Evolutionary conservation across 2,329 filamentous ascomycete genomes (phyloP), one percentile per base, ranked within the genome.

Genomic region (Colletotrichum musicola): DNA sequence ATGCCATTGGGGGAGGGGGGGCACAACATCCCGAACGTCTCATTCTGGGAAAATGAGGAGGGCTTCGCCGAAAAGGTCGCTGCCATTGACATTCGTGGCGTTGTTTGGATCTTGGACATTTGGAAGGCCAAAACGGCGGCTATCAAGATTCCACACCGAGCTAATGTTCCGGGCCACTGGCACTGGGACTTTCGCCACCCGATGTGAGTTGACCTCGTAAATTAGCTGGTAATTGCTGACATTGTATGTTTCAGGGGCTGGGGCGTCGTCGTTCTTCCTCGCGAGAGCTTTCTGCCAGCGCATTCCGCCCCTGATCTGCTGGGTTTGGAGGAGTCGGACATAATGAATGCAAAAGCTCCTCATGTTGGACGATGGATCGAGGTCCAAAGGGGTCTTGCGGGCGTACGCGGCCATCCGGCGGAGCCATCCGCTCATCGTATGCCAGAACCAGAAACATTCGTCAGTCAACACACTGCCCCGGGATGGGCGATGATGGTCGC

Each of bases 21-120:
- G 0, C 71, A 77, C 42, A 89, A 89, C 53, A 80, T 89, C 1
- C 87, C 87, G 6, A 86, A 83, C 60, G 75, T 89, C n/a, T 78
- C 81, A 27, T 88, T 89, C 70, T 73, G 82, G 57, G 82, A 84
- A 60, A 81, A 86, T 64, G 71, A 76, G 1, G 47, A 79, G 1
- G 87, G 87, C 1, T 72, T 82, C 2, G 87, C 86, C 2, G 81
- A 85, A 5, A 84, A 83, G 69, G 74, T 89, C 1, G 80, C 82
- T 25, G 86, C 84, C 1, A 75, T 87, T 25, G 87, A 89, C 51
- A 84, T 89, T 46, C 73, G 76, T 12, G 87, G 85, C 1, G 75
- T 71, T 10, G 73, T 82, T 6, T 89, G 84, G 83, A 68, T 88
- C 13, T 79, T 86, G 49, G 79, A 86, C 50, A 87, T 89, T 14